Conservation (phyloP, 495 filamentous ascomycete genomes). For the Penicillium antarcticum region DNA sequence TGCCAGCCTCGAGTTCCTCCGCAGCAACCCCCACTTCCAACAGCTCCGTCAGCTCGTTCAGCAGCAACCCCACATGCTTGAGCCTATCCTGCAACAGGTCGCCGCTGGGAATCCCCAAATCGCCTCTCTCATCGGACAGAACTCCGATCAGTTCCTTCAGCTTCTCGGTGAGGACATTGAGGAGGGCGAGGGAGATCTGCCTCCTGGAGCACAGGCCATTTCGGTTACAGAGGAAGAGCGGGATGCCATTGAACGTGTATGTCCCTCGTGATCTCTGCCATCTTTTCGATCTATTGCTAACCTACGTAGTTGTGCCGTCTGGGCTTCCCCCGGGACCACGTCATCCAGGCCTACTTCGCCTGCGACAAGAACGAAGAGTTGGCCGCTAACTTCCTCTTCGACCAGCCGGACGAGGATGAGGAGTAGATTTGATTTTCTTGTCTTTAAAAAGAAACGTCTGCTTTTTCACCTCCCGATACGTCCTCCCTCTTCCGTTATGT, state of each 20-base stretch:
- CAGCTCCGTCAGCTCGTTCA: constrained; percentile 96
- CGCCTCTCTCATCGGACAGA: constrained; percentile 80
- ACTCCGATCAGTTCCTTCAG: constrained; percentile 89
- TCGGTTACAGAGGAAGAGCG: constrained; percentile 92
- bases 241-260: constrained; percentile 92
- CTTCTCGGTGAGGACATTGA: constrained; percentile 78
- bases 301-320: constrained; percentile 75
- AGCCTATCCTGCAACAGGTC: constrained; percentile 94
- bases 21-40: constrained; percentile 95
- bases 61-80: constrained; percentile 95
- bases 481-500: constrained; percentile 18
- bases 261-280: constrained; percentile 17
- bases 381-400: constrained; percentile 95
- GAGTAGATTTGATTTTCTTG: constrained; percentile 31
- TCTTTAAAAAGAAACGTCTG: constrained; percentile 16
- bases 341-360: constrained; percentile 98
- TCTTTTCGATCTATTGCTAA: constrained; percentile 12
- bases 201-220: constrained; percentile 86
- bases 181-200: constrained; percentile 64
- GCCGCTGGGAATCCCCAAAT: constrained; percentile 94
- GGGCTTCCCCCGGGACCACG: constrained; percentile 87
- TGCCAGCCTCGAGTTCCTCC: constrained; percentile 89
- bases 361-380: constrained; percentile 99
- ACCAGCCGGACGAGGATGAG: constrained; percentile 88
- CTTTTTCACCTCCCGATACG: constrained; percentile 1